These are phyloP conservation scores for Xerocomellus intermedius DNA, from an alignment of 768 basidiomycete genomes.

Conservation along the genomic window DNA sequence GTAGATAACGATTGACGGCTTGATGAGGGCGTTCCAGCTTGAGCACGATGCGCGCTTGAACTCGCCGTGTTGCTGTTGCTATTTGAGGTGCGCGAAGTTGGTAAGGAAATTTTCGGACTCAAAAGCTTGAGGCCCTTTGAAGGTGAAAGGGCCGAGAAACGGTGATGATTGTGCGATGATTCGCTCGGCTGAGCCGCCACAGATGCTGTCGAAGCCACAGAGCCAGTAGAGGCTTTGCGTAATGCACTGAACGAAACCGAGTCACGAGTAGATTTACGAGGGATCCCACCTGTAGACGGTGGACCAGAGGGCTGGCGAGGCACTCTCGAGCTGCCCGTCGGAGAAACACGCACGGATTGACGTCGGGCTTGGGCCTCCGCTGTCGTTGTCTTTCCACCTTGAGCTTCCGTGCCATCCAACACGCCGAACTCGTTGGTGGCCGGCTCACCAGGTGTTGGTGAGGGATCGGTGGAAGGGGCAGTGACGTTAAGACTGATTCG, in stretches of 20 bases:
- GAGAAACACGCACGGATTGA: slow-evolving; percentile 63
- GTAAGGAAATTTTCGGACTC: slow-evolving; percentile 71
- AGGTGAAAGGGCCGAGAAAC: slow-evolving; percentile 82
- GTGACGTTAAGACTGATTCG: slow-evolving; percentile 64
- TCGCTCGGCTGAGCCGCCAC: slow-evolving; percentile 44
- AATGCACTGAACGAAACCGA: slow-evolving; percentile 75
- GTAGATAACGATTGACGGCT: slow-evolving; percentile 77
- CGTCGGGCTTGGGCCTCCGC: slow-evolving; percentile 44
- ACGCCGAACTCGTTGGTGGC: slow-evolving; percentile 79
- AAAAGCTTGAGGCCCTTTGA: slow-evolving; percentile 82
- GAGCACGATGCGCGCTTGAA: slow-evolving; percentile 45
- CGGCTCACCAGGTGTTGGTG: slow-evolving; percentile 50
- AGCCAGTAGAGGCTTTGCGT: slow-evolving; percentile 81
- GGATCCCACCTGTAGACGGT: slow-evolving; percentile 45
- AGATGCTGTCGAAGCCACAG: slow-evolving; percentile 66
- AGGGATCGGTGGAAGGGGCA: slow-evolving; percentile 60
- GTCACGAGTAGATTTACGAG: slow-evolving; percentile 72
- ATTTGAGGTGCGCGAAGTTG: slow-evolving; percentile 55
- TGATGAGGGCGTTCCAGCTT: slow-evolving; percentile 62
- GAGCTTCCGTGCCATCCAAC: slow-evolving; percentile 57
- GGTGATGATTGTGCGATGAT: slow-evolving; percentile 47
- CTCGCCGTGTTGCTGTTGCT: slow-evolving; percentile 34
- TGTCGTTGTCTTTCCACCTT: slow-evolving; percentile 39
- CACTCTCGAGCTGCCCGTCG: slow-evolving; percentile 56
- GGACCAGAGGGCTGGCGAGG: slow-evolving; percentile 61